Conservation (phyloP, 345 rosid genomes). For the Psidium friedrichsthalianum region DNA sequence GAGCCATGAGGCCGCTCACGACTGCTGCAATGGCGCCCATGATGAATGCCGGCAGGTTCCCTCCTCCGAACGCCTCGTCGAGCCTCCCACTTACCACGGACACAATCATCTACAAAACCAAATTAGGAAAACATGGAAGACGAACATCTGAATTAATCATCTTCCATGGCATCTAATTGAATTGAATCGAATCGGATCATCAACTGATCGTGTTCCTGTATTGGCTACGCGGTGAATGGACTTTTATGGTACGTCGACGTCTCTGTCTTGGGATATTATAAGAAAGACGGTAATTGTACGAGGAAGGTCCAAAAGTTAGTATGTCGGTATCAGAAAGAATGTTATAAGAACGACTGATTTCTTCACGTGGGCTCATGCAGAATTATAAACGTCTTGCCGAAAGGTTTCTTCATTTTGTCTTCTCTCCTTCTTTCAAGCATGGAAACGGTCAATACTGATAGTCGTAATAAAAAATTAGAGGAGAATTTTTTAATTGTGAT, state of each 20-base stretch:
- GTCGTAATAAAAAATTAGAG: neutral
- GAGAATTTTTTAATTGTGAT: neutral
- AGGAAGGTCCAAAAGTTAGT: neutral
- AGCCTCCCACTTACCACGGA: constrained; percentile 65
- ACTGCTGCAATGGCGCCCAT: constrained; percentile 60
- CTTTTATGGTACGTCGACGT: neutral
- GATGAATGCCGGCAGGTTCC: constrained; percentile 71
- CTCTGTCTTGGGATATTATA: neutral
- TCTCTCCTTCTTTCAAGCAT: neutral
- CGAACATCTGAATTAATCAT: neutral
- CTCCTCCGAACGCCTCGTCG: constrained; percentile 69
- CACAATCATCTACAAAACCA: constrained; percentile 45
- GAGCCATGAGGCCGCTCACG: constrained; percentile 44
- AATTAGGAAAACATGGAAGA: neutral
- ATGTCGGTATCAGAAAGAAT: neutral
- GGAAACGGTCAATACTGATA: neutral
- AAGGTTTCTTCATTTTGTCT: neutral
- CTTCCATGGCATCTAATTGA: neutral
- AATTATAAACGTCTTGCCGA: neutral
- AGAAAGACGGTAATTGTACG: too few species aligned
- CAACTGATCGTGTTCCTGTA: neutral
- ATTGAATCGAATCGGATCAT: neutral
- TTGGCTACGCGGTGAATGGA: neutral
- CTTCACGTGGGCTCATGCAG: neutral
- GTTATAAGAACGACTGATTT: neutral